Conservation (phyloP, 2,329 filamentous ascomycete genomes). For the Claviceps africana region DNA sequence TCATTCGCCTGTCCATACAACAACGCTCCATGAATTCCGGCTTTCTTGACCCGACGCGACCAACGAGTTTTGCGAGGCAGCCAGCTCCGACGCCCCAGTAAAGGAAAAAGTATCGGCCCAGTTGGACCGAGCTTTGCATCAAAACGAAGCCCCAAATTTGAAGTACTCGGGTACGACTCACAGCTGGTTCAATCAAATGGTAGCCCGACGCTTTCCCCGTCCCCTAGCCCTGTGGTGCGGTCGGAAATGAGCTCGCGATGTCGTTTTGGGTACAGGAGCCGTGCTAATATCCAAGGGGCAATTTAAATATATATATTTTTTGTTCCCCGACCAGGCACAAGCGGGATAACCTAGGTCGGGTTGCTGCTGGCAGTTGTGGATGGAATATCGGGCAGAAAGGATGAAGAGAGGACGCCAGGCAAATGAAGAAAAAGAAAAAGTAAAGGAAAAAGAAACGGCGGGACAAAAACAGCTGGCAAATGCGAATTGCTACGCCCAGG, state of each 20-base stretch:
- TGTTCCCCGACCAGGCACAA: background rate
- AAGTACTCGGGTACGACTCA: background rate
- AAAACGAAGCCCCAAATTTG: background rate
- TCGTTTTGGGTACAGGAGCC: background rate
- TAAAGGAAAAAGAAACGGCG: too few species aligned
- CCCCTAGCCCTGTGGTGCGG: background rate
- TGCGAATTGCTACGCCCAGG: too few species aligned
- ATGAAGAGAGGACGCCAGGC: too few species aligned
- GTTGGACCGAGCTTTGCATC: too few species aligned
- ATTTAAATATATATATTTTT: background rate
- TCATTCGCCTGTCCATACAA: too few species aligned
- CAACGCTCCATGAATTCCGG: background rate
- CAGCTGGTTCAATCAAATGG: background rate
- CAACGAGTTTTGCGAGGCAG: background rate
- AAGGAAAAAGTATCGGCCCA: background rate
- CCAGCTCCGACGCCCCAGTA: background rate
- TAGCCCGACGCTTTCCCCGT: background rate
- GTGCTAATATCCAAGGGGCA: conserved; percentile 1
- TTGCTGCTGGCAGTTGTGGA: background rate
- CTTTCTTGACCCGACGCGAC: background rate
- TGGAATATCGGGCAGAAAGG: background rate
- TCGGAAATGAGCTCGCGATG: conserved; percentile 4
- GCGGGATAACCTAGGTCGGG: background rate
- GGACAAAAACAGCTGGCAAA: too few species aligned
- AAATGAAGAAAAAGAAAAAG: too few species aligned